Evolutionary conservation across 1,284 basidiomycete species (phyloP).

Genomic region (Ustilago curta): DNA sequence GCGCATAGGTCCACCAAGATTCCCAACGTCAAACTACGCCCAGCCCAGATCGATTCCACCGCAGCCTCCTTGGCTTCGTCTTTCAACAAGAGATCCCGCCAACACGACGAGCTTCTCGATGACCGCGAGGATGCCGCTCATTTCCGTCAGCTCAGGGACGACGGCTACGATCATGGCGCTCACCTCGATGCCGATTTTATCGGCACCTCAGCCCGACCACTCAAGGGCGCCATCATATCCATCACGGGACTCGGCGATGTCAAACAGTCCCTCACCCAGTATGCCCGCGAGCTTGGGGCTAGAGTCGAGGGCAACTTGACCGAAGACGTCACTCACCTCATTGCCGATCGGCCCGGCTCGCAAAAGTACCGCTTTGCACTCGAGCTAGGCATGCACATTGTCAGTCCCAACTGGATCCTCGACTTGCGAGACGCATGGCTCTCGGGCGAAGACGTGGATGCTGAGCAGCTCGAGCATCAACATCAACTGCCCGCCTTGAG

Average conservation of each 20-base stretch:
- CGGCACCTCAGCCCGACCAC: constrained; percentile 73
- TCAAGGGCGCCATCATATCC: constrained; percentile 76
- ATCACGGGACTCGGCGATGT: constrained; percentile 78
- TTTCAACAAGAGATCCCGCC: constrained; percentile 16
- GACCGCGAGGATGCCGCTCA: constrained; percentile 61
- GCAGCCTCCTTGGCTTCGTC: constrained; percentile 17
- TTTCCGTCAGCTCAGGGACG: constrained; percentile 50
- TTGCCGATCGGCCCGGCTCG: constrained; percentile 78
- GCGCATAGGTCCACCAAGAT: constrained; percentile 66
- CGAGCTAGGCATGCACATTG: constrained; percentile 79
- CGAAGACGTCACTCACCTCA: constrained; percentile 81
- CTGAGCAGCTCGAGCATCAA: constrained; percentile 74
- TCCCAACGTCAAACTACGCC: constrained; percentile 65
- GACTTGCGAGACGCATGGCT: constrained; percentile 80
- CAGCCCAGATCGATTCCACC: constrained; percentile 24
- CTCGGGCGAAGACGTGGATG: constrained; percentile 79
- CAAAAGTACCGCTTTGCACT: constrained; percentile 87
- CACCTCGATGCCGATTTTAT: constrained; percentile 61
- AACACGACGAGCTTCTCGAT: constrained; percentile 28
- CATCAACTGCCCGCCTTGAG: constrained; percentile 78
- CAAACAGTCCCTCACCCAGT: constrained; percentile 78
- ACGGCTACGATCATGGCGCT: constrained; percentile 64
- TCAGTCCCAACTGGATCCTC: constrained; percentile 78
- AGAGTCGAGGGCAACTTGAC: constrained; percentile 77
- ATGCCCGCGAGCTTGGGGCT: constrained; percentile 81